Evolutionary conservation across 1,284 basidiomycete genomes (phyloP), one percentile per base, ranked within the genome.

Genomic region (Cutaneotrichosporon spelunceum): DNA sequence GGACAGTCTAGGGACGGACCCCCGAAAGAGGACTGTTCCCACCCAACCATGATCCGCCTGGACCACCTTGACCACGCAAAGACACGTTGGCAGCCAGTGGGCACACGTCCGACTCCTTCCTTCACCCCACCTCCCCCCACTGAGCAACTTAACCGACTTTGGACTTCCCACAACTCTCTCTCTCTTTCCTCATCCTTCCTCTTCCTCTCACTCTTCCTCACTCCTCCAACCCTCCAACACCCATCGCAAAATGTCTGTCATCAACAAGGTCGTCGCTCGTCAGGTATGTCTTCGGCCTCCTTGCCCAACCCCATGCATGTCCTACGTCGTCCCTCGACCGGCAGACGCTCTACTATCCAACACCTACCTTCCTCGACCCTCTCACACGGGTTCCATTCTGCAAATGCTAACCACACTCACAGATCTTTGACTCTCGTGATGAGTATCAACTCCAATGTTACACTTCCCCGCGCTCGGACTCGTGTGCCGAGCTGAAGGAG

Each of bases 371-470:
- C 39, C 19, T 26, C 33, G 5, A 11, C 54, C 8, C n/a, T 45
- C 42, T 50, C 27, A 11, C 14, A 27, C 29, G 24, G 10, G 26
- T n/a, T 23, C 53, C 27, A 4, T 19, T 36, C 19, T 16, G 3
- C 16, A 16, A 11, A 2, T 11, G 55, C 64, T 68, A 34, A 62
- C 65, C 19, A 55, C 42, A 33, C 42, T 50, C 61, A n/a, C 74
- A 94, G 90, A 95, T 95, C 86, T 95, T 95, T 79, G 92, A 95
- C 85, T 95, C 92, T 77, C 90, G 92, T 78, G 92, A 92, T 76
- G 70, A 76, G 74, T 76, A 57, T 63, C 59, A 19, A n/a, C 48
- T 56, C 60, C 36, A 10, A n/a, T 39, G 13, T 13, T 19, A 19
- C 52, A 11, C 13, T 26, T 34, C 52, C 14, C 14, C 33, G 16